A percentile compares a stretch with the other conserved stretches of the same genome.
Conservation (phyloP, 2,329 filamentous ascomycete species). For the Elsinoe australis region DNA sequence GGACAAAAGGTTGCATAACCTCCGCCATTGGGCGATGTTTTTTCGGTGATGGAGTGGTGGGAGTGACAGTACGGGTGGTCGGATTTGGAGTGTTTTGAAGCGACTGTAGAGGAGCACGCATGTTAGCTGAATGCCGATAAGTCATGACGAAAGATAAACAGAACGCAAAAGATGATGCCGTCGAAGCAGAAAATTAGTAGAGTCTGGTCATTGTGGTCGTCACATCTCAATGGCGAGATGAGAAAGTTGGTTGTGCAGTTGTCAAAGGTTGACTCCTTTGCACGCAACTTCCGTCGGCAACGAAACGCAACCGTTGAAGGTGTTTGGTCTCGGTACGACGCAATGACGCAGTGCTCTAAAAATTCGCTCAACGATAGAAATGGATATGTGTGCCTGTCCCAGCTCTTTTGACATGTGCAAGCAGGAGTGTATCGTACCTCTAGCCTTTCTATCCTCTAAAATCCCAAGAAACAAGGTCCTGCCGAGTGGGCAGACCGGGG, state of each 20-base stretch:
- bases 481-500: constrained; percentile 15
- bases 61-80: neutral
- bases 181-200: neutral
- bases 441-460: constrained; percentile 12
- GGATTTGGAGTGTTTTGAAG: constrained; percentile 5
- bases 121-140: constrained; percentile 15
- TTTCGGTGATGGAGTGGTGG: constrained; percentile 12
- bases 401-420: constrained; percentile 6
- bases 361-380: constrained; percentile 5
- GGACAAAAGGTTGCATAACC: constrained; percentile 42
- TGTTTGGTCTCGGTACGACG: constrained; percentile 8
- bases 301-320: constrained; percentile 15
- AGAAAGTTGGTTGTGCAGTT: neutral
- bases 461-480: constrained; percentile 12
- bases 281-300: constrained; percentile 5
- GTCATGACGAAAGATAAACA: constrained; percentile 14
- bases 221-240: neutral
- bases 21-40: constrained; percentile 30
- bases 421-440: constrained; percentile 6
- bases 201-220: constrained; percentile 11
- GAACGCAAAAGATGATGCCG: neutral
- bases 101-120: constrained; percentile 15
- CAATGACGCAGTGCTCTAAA: constrained; percentile 15
- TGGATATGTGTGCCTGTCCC: neutral
- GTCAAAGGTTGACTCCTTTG: constrained; percentile 13